Evolutionary conservation across 257 asterid species (phyloP).

Genomic region (Verbena officinalis): DNA sequence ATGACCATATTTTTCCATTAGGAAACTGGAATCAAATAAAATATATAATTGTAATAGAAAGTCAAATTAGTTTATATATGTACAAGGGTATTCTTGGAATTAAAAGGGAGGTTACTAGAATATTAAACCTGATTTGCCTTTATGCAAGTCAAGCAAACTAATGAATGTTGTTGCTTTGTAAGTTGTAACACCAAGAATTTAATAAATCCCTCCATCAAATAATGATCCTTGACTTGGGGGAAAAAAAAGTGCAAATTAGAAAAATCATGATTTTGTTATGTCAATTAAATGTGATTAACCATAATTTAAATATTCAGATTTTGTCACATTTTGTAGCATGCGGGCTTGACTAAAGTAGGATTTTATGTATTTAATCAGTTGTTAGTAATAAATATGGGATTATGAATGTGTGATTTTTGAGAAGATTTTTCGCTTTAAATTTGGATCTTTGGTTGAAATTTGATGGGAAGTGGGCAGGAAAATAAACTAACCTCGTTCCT

Average conservation of each 20-base stretch:
- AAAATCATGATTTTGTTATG: neutral
- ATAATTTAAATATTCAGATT: slow-evolving; percentile 7
- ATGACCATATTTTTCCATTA: neutral
- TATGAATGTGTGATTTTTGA: neutral
- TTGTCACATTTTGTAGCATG: slow-evolving; percentile 20
- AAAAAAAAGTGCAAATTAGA: neutral
- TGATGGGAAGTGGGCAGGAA: slow-evolving; percentile 27
- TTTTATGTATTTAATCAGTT: slow-evolving; percentile 21
- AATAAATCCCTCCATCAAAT: slow-evolving; percentile 23
- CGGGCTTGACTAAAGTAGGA: slow-evolving; percentile 27
- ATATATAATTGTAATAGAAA: neutral
- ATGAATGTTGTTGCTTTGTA: slow-evolving; percentile 28
- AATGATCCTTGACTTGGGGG: slow-evolving; percentile 15
- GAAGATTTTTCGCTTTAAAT: slow-evolving; percentile 34
- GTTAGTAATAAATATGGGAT: slow-evolving; percentile 1
- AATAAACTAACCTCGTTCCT: slow-evolving; percentile 27
- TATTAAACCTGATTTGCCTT: slow-evolving; percentile 35
- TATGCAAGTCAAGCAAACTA: slow-evolving; percentile 40
- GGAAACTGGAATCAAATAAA: slow-evolving; percentile 10
- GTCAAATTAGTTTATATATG: slow-evolving; percentile 13
- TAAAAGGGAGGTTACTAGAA: slow-evolving; percentile 31
- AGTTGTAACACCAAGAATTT: slow-evolving; percentile 37
- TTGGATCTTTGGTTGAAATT: slow-evolving; percentile 45
- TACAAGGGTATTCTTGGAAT: slow-evolving; percentile 28
- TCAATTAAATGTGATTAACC: slow-evolving; percentile 32